Conservation (phyloP, 768 basidiomycete species). For the Pulveroboletus frians region DNA sequence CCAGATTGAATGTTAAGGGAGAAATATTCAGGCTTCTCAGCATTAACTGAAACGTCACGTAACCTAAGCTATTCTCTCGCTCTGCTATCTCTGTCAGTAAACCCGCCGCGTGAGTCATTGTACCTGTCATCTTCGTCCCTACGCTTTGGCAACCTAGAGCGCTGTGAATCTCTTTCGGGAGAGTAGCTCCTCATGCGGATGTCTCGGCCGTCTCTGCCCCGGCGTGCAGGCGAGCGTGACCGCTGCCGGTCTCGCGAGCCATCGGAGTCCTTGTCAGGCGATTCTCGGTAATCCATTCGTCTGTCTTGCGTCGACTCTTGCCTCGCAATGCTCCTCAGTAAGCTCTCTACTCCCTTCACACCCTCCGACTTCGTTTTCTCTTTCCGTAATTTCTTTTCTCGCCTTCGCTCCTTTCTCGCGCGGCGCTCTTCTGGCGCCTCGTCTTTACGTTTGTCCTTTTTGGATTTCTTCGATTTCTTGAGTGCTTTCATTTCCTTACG, state of each 20-base stretch:
- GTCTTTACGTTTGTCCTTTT: conserved; percentile 64
- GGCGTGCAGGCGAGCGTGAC: conserved; percentile 12
- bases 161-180: conserved; percentile 14
- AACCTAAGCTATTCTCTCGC: not conserved
- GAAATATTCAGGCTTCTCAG: not conserved
- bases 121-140: conserved; percentile 4
- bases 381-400: conserved; percentile 59
- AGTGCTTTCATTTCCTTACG: conserved; percentile 63
- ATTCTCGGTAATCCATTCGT: conserved; percentile 1
- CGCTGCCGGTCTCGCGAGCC: conserved; percentile 8
- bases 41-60: not conserved
- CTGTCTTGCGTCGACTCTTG: conserved; percentile 22
- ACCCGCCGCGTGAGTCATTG: not conserved
- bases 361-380: conserved; percentile 51
- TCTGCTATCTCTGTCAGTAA: not conserved
- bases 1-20: not conserved
- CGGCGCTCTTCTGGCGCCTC: conserved; percentile 77
- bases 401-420: conserved; percentile 70
- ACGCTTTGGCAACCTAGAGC: not conserved
- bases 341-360: conserved; percentile 60
- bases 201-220: conserved; percentile 7
- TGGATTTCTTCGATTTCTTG: conserved; percentile 54
- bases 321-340: conserved; percentile 45
- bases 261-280: conserved; percentile 12
- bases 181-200: conserved; percentile 14